Evolutionary conservation across 2,329 filamentous ascomycete species (phyloP).

Genomic region (Botrytis paeoniae): DNA sequence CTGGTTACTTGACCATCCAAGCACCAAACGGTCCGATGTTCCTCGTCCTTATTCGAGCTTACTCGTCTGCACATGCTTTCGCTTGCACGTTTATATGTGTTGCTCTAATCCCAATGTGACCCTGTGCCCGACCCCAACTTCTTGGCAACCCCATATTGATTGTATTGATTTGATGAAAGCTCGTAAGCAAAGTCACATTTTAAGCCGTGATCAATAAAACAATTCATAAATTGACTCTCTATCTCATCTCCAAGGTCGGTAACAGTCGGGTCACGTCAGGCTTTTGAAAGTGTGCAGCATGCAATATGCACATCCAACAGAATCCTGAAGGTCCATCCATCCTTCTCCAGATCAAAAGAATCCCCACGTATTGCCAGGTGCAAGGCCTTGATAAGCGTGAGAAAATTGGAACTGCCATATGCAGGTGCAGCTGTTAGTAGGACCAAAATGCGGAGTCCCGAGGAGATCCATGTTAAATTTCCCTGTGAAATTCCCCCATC

Average conservation of each 20-base stretch:
- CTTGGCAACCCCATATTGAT: conserved; percentile 13
- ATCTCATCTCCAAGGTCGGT: conserved; percentile 16
- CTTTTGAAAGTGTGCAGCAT: conserved; percentile 10
- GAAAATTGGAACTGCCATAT: conserved; percentile 18
- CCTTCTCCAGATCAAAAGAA: conserved; percentile 4
- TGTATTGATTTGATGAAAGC: conserved; percentile 8
- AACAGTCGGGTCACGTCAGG: conserved; percentile 18
- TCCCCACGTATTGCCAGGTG: conserved; percentile 12
- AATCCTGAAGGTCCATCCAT: conserved; percentile 1
- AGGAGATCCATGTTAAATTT: background rate
- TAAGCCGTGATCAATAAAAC: conserved; percentile 10
- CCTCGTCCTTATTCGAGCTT: conserved; percentile 18
- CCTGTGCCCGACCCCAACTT: conserved; percentile 16
- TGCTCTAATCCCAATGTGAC: conserved; percentile 16
- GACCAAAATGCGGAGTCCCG: conserved; percentile 18
- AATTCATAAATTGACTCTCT: background rate
- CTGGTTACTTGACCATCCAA: conserved; percentile 6
- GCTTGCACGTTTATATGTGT: background rate
- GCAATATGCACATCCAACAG: conserved; percentile 12
- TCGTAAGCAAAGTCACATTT: conserved; percentile 17
- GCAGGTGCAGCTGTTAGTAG: conserved; percentile 20
- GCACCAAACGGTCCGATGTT: conserved; percentile 23
- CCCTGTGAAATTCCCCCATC: background rate
- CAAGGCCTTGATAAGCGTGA: conserved; percentile 6
- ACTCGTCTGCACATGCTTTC: conserved; percentile 14